phyloP scores from a whole-genome alignment of 2,329 filamentous ascomycete genomes.

The Davidsoniella virescens region DNA sequence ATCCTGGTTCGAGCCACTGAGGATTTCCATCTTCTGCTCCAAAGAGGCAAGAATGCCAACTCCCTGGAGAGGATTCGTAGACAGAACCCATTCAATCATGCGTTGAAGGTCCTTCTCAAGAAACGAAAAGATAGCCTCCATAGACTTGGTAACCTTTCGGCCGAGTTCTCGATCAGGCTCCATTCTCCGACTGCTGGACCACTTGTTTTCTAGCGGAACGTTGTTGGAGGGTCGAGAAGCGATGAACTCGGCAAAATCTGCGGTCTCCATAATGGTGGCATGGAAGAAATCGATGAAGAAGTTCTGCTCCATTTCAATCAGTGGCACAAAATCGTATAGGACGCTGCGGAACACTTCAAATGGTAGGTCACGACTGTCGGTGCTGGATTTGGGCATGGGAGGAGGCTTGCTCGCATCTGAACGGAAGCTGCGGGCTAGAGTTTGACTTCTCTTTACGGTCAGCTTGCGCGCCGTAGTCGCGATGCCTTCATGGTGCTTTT shows the following conservation, averaged over 20 bases:
- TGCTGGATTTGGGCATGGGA: slow-evolving; percentile 17
- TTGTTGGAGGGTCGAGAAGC: slow-evolving; percentile 23
- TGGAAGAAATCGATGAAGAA: slow-evolving; percentile 97
- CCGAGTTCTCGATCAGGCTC: slow-evolving; percentile 80
- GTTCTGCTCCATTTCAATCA: slow-evolving; percentile 88
- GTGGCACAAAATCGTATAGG: slow-evolving; percentile 64
- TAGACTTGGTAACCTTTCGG: slow-evolving; percentile 66
- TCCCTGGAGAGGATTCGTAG: slow-evolving; percentile 69
- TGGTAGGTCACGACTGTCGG: slow-evolving; percentile 51
- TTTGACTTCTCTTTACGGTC: slow-evolving; percentile 88
- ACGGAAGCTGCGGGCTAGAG: slow-evolving; percentile 56
- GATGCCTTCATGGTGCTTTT: slow-evolving; percentile 71
- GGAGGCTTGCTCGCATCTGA: slow-evolving; percentile 46
- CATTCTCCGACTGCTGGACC: slow-evolving; percentile 34
- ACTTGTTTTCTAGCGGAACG: slow-evolving; percentile 13
- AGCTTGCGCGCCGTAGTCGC: slow-evolving; percentile 69
- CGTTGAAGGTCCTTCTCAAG: slow-evolving; percentile 62
- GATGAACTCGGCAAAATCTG: slow-evolving; percentile 73
- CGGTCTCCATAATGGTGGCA: slow-evolving; percentile 63
- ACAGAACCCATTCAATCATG: slow-evolving; percentile 70
- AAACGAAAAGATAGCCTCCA: slow-evolving; percentile 79
- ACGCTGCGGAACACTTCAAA: slow-evolving; percentile 70
- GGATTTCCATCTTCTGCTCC: slow-evolving; percentile 60
- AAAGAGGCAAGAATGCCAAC: slow-evolving; percentile 71
- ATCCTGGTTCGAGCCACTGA: slow-evolving; percentile 85